These are phyloP conservation scores for Epichloe baconii DNA, from an alignment of 2,329 filamentous ascomycete species.

Conservation along the genomic window DNA sequence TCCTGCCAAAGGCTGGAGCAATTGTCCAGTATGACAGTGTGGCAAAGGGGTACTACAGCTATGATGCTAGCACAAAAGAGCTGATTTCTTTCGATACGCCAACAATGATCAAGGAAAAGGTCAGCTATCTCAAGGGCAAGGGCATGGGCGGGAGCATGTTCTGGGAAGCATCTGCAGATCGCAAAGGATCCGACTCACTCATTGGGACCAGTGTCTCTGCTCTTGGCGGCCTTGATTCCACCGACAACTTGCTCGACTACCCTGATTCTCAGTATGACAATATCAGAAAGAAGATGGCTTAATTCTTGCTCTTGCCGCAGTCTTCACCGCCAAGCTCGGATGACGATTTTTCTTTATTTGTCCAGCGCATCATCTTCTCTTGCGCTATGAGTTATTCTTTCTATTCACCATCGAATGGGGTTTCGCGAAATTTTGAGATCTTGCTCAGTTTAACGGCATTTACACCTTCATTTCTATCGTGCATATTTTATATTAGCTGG, in stretches of 20 bases:
- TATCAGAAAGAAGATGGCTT: constrained; percentile 23
- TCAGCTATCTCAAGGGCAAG: constrained; percentile 46
- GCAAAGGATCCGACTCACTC: constrained; percentile 43
- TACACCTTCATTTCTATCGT: background rate
- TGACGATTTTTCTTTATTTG: background rate
- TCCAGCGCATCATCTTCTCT: background rate
- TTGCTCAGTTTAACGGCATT: background rate
- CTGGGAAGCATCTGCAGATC: constrained; percentile 69
- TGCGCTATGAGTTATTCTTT: background rate
- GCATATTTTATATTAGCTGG: background rate
- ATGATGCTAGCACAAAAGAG: constrained; percentile 43
- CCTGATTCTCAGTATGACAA: constrained; percentile 43
- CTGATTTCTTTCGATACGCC: constrained; percentile 64
- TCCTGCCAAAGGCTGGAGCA: constrained; percentile 49
- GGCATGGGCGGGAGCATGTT: constrained; percentile 70
- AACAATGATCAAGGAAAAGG: constrained; percentile 47
- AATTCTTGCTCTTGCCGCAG: background rate
- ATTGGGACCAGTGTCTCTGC: constrained; percentile 36
- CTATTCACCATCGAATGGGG: background rate
- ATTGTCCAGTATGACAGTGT: constrained; percentile 42
- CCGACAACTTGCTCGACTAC: constrained; percentile 37
- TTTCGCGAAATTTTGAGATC: background rate
- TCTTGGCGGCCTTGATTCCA: constrained; percentile 28
- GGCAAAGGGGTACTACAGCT: constrained; percentile 59
- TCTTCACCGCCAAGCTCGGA: background rate